These are phyloP conservation scores for Naganishia onofrii DNA, from an alignment of 768 basidiomycete genomes.

Conservation along the genomic window DNA sequence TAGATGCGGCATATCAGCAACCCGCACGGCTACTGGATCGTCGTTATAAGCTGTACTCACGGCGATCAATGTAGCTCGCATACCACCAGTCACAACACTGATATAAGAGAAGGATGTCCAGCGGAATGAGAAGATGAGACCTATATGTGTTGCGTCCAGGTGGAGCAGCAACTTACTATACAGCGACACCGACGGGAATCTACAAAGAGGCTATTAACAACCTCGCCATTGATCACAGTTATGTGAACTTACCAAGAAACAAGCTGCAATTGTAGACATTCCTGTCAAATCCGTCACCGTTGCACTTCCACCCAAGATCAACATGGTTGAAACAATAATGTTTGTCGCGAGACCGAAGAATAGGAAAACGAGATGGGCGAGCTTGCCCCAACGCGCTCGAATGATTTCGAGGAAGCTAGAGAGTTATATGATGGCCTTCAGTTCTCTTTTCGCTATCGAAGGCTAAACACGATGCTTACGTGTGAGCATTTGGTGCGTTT, in stretches of 20 bases:
- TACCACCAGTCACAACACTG: constrained; percentile 51
- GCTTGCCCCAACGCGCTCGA: constrained; percentile 66
- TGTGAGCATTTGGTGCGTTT: constrained; percentile 65
- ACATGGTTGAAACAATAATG: constrained; percentile 81
- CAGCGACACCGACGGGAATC: constrained; percentile 72
- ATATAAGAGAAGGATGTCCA: constrained; percentile 11
- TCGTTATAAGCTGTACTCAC: neutral
- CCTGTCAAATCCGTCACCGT: constrained; percentile 85
- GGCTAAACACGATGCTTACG: constrained; percentile 31
- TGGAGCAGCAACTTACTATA: constrained; percentile 56
- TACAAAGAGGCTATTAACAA: neutral
- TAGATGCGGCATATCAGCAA: constrained; percentile 10
- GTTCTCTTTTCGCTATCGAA: constrained; percentile 46
- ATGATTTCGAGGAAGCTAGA: constrained; percentile 90
- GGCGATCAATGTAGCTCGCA: constrained; percentile 48
- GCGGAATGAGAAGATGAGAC: neutral
- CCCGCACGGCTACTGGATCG: neutral
- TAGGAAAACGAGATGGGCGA: constrained; percentile 79
- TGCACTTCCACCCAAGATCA: constrained; percentile 67
- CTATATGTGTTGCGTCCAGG: neutral
- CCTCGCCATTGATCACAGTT: no score
- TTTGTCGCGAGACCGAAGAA: constrained; percentile 89
- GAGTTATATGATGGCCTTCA: constrained; percentile 51
- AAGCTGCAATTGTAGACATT: constrained; percentile 84
- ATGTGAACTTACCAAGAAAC: constrained; percentile 65